Conservation (phyloP, 139 green algal species). For the Volvox reticuliferus region DNA sequence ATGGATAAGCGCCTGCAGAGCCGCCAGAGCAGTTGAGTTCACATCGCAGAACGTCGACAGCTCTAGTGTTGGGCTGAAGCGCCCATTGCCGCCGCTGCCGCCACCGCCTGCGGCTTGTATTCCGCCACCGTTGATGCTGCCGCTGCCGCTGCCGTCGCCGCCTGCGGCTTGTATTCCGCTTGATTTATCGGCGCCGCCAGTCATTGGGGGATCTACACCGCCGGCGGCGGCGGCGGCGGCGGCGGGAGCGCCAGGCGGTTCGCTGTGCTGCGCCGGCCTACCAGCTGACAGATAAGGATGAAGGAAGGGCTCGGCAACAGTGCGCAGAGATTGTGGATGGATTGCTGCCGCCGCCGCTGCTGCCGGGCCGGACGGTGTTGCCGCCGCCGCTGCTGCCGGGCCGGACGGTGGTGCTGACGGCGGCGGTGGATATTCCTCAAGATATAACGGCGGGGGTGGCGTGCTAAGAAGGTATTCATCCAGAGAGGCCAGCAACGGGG, state of each 20-base stretch:
- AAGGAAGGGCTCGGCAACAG: too few species aligned
- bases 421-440: background rate
- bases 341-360: background rate
- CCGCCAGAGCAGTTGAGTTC: slow-evolving; percentile 1
- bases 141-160: too few species aligned
- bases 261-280: background rate
- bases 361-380: too few species aligned
- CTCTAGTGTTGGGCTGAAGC: background rate
- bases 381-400: background rate
- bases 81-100: background rate
- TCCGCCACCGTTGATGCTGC: too few species aligned
- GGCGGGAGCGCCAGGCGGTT: background rate
- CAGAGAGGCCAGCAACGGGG: slow-evolving; percentile 30
- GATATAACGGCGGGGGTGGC: slow-evolving; percentile 19
- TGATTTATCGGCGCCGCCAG: too few species aligned
- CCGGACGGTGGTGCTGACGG: background rate
- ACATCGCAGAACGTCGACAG: background rate
- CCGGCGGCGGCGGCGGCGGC: background rate
- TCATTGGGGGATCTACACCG: too few species aligned
- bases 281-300: too few species aligned
- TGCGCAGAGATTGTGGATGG: too few species aligned
- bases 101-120: background rate
- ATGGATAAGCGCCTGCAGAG: slow-evolving; percentile 7
- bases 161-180: too few species aligned
- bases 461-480: background rate